These are phyloP conservation scores for Mycena maculata DNA, from an alignment of 768 basidiomycete genomes.

Conservation along the genomic window DNA sequence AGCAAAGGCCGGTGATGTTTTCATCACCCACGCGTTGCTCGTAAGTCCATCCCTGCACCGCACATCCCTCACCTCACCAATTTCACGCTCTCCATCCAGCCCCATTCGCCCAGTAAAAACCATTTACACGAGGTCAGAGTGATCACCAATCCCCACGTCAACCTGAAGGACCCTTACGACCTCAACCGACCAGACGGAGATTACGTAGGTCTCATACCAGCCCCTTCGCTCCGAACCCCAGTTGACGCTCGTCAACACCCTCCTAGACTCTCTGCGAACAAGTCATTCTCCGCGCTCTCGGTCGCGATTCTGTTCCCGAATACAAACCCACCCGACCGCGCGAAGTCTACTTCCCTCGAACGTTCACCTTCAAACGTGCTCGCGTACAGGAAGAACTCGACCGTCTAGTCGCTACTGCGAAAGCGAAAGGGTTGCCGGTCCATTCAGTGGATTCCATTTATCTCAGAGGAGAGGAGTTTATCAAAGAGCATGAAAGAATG, in stretches of 20 bases:
- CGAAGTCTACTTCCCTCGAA: slow-evolving; percentile 26
- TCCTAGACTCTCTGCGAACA: slow-evolving; percentile 28
- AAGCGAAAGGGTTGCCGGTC: slow-evolving; percentile 22
- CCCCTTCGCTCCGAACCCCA: slow-evolving; percentile 9
- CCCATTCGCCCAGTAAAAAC: slow-evolving; percentile 25
- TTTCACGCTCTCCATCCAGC: slow-evolving; percentile 18
- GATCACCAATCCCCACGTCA: slow-evolving; percentile 29
- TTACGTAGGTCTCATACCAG: slow-evolving; percentile 16
- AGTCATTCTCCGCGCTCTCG: slow-evolving; percentile 29
- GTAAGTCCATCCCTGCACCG: slow-evolving; percentile 16
- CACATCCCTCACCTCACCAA: slow-evolving; percentile 10
- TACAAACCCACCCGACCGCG: slow-evolving; percentile 25
- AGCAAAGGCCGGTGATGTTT: slow-evolving; percentile 25
- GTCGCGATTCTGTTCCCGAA: slow-evolving; percentile 24
- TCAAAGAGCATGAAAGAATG: slow-evolving; percentile 27
- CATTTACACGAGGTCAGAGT: slow-evolving; percentile 26
- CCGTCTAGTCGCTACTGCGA: slow-evolving; percentile 14
- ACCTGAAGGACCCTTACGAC: slow-evolving; percentile 26
- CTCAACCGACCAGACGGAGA: slow-evolving; percentile 25
- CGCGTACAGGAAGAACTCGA: slow-evolving; percentile 26
- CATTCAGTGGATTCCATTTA: slow-evolving; percentile 29
- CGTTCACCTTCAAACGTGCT: slow-evolving; percentile 28
- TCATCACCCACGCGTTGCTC: slow-evolving; percentile 25
- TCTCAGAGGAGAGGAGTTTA: slow-evolving; percentile 20
- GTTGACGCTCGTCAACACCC: slow-evolving; percentile 9